Percentiles rank a stretch among this genome's conserved stretches.
Evolutionary conservation across 2,329 filamentous ascomycete species (phyloP).

Genomic region (Tricladium varicosporioides): DNA sequence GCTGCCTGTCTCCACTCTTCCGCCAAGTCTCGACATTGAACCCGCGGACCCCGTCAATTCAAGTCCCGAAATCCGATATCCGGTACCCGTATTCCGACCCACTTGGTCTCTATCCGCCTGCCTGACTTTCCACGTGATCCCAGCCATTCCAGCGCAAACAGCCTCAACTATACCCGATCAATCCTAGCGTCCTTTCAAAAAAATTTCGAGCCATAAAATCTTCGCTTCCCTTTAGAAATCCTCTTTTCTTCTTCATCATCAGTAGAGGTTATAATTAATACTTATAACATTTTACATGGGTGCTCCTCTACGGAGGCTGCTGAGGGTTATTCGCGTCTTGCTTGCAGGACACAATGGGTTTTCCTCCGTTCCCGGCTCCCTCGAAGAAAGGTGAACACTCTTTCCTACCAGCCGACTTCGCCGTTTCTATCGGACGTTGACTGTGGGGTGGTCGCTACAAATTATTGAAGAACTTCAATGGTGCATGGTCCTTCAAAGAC

Average conservation of each 20-base stretch:
- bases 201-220: constrained; percentile 18
- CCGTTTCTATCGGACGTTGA: constrained; percentile 37
- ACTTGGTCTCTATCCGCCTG: too few species aligned
- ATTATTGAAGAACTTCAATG: background rate
- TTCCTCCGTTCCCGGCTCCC: constrained; percentile 43
- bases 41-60: too few species aligned
- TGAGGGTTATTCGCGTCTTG: constrained; percentile 36
- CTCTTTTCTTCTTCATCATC: constrained; percentile 32
- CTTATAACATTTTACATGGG: constrained; percentile 37
- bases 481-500: background rate
- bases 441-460: constrained; percentile 45
- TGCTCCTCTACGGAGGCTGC: constrained; percentile 41
- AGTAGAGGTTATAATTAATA: constrained; percentile 39
- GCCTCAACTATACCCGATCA: too few species aligned
- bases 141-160: too few species aligned
- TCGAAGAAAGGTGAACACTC: constrained; percentile 39
- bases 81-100: too few species aligned
- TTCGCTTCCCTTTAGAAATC: constrained; percentile 2
- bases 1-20: too few species aligned
- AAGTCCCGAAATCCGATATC: too few species aligned
- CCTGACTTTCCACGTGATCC: too few species aligned
- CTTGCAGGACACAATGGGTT: constrained; percentile 31
- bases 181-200: too few species aligned
- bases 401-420: constrained; percentile 42
- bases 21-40: too few species aligned